A percentile compares a stretch with the other conserved stretches of the same genome.
phyloP scores from a whole-genome alignment of 2,329 filamentous ascomycete species.

The Verticillium longisporum region DNA sequence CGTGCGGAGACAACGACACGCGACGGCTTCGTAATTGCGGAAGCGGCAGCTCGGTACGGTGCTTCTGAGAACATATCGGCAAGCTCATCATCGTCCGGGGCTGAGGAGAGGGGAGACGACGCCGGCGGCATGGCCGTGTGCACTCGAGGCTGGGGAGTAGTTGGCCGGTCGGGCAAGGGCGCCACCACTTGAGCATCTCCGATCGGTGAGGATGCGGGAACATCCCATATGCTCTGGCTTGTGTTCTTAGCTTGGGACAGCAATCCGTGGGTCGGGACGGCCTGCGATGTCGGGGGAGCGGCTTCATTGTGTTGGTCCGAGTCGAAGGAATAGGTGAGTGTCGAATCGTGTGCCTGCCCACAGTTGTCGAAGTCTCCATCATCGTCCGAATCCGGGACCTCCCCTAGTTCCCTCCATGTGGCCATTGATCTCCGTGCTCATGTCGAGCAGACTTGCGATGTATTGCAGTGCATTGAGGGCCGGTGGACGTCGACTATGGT shows the following conservation, averaged over 20 bases:
- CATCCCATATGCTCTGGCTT: conserved; percentile 25
- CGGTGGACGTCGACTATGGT: not conserved
- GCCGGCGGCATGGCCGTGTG: conserved; percentile 7
- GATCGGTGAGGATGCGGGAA: conserved; percentile 22
- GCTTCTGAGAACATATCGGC: conserved; percentile 8
- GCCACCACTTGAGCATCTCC: not conserved
- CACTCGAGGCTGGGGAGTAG: not conserved
- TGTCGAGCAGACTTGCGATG: not conserved
- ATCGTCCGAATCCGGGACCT: conserved; percentile 45
- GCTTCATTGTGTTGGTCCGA: not conserved
- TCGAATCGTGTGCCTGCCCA: conserved; percentile 2
- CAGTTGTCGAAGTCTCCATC: conserved; percentile 35
- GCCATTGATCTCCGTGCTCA: conserved; percentile 22
- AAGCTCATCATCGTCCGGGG: conserved; percentile 19
- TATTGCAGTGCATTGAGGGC: not conserved
- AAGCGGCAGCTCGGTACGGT: not conserved
- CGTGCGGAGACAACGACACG: not conserved
- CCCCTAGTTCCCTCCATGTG: conserved; percentile 43
- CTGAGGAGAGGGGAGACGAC: conserved; percentile 28
- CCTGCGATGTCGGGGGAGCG: conserved; percentile 1
- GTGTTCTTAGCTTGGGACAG: not conserved
- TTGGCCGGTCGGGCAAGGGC: not conserved
- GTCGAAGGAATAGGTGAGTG: not conserved
- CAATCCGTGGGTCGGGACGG: conserved; percentile 7
- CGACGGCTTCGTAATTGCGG: not conserved